These are phyloP conservation scores for Trichophyton benhamiae DNA, from an alignment of 2,329 filamentous ascomycete species.

Conservation along the genomic window DNA sequence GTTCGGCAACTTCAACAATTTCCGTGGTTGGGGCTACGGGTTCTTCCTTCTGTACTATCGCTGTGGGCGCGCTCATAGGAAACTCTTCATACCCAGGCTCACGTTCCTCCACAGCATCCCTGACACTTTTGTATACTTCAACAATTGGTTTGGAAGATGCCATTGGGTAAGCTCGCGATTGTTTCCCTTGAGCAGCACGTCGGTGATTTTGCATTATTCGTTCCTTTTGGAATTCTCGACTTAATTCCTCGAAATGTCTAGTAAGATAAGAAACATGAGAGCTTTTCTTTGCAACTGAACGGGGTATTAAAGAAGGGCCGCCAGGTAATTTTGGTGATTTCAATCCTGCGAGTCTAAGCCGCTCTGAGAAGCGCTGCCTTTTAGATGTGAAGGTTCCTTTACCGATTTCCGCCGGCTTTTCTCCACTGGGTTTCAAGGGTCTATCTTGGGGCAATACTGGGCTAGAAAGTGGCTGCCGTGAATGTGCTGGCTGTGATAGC, in stretches of 20 bases:
- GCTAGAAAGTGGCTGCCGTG: conserved; percentile 10
- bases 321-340: conserved; percentile 44
- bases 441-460: not conserved
- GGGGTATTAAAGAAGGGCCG: conserved; percentile 65
- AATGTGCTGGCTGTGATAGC: conserved; percentile 39
- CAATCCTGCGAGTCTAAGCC: conserved; percentile 52
- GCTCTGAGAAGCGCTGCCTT: conserved; percentile 69
- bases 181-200: conserved; percentile 62
- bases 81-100: conserved; percentile 53
- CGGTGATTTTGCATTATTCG: conserved; percentile 67
- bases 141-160: conserved; percentile 92
- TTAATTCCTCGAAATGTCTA: conserved; percentile 92
- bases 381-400: conserved; percentile 14
- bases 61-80: conserved; percentile 4
- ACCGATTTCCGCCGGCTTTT: not conserved
- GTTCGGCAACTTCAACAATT: conserved; percentile 21
- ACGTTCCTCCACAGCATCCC: conserved; percentile 78
- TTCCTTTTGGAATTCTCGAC: conserved; percentile 92
- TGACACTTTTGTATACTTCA: conserved; percentile 86
- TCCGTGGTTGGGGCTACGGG: conserved; percentile 13
- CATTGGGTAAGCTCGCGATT: conserved; percentile 72
- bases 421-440: not conserved
- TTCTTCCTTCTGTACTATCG: conserved; percentile 11
- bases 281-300: conserved; percentile 60
- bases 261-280: conserved; percentile 83